These are phyloP conservation scores for Xylariaceae sp. DNA, from an alignment of 2,329 filamentous ascomycete species.

Conservation along the genomic window DNA sequence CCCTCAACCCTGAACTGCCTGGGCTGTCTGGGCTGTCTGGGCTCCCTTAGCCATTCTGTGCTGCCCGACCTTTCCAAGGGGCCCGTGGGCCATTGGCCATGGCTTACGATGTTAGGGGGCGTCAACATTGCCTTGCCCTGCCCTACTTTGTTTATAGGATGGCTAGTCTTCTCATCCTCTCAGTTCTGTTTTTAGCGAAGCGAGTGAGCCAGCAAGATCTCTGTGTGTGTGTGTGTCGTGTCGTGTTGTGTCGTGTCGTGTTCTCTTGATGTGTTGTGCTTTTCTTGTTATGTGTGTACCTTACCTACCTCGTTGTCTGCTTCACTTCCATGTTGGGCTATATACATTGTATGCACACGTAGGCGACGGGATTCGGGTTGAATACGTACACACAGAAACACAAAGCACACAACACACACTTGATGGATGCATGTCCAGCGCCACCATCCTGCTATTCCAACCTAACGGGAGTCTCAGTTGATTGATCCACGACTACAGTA, in stretches of 20 bases:
- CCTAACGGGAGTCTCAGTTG: slow-evolving; percentile 26
- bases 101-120: not conserved
- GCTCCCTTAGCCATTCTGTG: not conserved
- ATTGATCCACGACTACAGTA: slow-evolving; percentile 25
- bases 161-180: not conserved
- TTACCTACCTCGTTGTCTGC: not conserved
- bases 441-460: slow-evolving; percentile 27
- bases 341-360: slow-evolving; percentile 9
- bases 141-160: not conserved
- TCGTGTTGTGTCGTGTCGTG: not conserved
- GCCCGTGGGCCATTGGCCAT: not conserved
- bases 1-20: slow-evolving; percentile 1
- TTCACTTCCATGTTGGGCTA: slow-evolving; percentile 1
- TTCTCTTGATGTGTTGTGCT: slow-evolving; percentile 3
- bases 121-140: not conserved
- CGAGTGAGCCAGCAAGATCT: slow-evolving; percentile 6
- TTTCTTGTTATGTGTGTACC: not conserved
- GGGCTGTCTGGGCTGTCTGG: slow-evolving; percentile 5
- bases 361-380: slow-evolving; percentile 6
- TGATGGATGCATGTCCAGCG: slow-evolving; percentile 19
- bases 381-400: slow-evolving; percentile 5
- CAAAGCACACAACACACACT: not conserved
- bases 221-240: not conserved
- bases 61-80: slow-evolving; percentile 4
- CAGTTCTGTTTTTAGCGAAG: slow-evolving; percentile 4